Evolutionary conservation across 73 alveolate species (phyloP).

Genomic region (Paramecium sonneborni): DNA sequence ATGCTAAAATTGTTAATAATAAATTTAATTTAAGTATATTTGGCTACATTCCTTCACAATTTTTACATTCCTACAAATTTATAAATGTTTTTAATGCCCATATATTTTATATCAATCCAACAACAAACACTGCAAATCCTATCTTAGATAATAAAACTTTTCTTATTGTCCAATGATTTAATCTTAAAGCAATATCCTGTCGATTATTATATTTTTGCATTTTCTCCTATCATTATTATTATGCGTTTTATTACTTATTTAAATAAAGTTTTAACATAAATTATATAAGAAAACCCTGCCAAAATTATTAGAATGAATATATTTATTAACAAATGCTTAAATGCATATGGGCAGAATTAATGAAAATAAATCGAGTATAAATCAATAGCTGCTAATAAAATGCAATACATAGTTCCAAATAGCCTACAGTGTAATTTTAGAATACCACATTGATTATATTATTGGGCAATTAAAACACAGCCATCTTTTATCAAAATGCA

Average conservation of each 20-base stretch:
- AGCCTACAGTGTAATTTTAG: background rate
- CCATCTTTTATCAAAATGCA: slow-evolving; percentile 51
- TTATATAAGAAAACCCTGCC: background rate
- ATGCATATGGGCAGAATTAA: background rate
- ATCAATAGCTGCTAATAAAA: background rate
- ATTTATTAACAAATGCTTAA: background rate
- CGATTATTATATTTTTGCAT: slow-evolving; percentile 24
- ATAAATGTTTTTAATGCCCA: background rate
- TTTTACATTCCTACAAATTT: background rate
- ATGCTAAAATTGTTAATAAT: background rate
- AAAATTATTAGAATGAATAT: background rate
- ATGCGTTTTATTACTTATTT: background rate
- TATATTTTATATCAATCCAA: slow-evolving; percentile 12
- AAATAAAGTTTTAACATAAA: background rate
- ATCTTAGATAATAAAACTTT: background rate
- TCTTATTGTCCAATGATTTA: background rate
- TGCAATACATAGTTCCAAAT: slow-evolving; percentile 6
- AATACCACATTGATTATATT: slow-evolving; percentile 43
- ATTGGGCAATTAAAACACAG: slow-evolving; percentile 27
- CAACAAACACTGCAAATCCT: slow-evolving; percentile 26
- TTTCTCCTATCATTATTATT: background rate
- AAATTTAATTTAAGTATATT: background rate
- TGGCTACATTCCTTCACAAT: background rate
- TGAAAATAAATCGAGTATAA: background rate
- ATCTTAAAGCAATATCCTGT: background rate